These are phyloP conservation scores for Chytriomyces hyalinus DNA, from an alignment of 192 early-diverging fungal species.

Conservation along the genomic window DNA sequence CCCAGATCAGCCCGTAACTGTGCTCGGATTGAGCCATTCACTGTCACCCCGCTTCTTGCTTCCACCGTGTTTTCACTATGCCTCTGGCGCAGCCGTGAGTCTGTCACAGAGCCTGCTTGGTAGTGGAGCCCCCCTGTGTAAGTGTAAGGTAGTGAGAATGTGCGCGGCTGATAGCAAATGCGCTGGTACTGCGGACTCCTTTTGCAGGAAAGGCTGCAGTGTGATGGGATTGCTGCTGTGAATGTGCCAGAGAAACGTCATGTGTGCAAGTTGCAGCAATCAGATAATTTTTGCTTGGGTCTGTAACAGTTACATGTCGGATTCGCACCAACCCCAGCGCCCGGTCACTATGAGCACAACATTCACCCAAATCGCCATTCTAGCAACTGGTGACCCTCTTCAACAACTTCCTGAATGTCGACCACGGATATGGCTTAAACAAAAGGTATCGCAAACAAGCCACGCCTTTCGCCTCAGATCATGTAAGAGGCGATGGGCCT, in stretches of 20 bases:
- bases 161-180: too few species aligned
- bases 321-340: slow-evolving; percentile 49
- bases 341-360: slow-evolving; percentile 34
- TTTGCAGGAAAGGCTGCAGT: too few species aligned
- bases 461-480: slow-evolving; percentile 18
- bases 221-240: neutral
- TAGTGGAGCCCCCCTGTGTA: too few species aligned
- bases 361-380: slow-evolving; percentile 52
- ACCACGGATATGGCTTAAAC: neutral
- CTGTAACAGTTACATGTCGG: slow-evolving; percentile 53
- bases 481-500: slow-evolving; percentile 55
- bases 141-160: too few species aligned
- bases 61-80: too few species aligned
- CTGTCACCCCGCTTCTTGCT: too few species aligned
- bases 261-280: slow-evolving; percentile 25
- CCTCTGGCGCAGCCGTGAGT: too few species aligned
- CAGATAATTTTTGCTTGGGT: slow-evolving; percentile 46
- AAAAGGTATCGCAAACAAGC: neutral
- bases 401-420: neutral
- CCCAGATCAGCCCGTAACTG: too few species aligned
- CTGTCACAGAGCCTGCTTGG: neutral
- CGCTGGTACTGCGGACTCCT: too few species aligned
- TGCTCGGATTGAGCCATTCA: too few species aligned
- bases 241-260: neutral
- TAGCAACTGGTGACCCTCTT: neutral